Conservation (phyloP, 2,329 filamentous ascomycete genomes). For the Aplosporella prunicola region DNA sequence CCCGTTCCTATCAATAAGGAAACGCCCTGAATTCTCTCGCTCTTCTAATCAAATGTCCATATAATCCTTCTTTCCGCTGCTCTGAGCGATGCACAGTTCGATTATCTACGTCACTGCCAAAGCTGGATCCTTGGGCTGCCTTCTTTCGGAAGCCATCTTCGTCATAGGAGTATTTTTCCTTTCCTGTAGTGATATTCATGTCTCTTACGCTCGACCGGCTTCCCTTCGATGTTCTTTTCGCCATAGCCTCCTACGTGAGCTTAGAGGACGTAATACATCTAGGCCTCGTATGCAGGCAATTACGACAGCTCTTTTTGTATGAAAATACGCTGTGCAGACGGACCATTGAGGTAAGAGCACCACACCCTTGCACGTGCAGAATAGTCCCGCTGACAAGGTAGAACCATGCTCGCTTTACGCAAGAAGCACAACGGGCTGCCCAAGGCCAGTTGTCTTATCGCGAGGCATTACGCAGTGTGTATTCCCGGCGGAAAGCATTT, state of each 20-base stretch:
- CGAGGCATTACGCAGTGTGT: constrained; percentile 48
- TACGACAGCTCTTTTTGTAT: constrained; percentile 40
- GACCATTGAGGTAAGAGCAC: constrained; percentile 45
- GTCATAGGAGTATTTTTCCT: too few species aligned
- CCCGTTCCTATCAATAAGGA: too few species aligned
- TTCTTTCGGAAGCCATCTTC: too few species aligned
- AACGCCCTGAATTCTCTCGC: too few species aligned
- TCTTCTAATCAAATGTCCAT: too few species aligned
- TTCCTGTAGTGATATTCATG: too few species aligned
- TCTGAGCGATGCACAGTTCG: too few species aligned
- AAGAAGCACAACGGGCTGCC: constrained; percentile 35
- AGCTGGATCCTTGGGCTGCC: too few species aligned
- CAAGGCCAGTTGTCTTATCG: constrained; percentile 36
- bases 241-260: constrained; percentile 46
- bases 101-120: too few species aligned
- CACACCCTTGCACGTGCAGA: not conserved
- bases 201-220: constrained; percentile 34
- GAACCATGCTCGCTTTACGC: constrained; percentile 34
- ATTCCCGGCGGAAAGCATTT: constrained; percentile 52
- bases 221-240: constrained; percentile 56
- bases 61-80: too few species aligned
- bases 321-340: constrained; percentile 49
- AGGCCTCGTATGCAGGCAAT: constrained; percentile 42
- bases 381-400: constrained; percentile 19
- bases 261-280: constrained; percentile 51